A percentile compares a stretch with the other conserved stretches of the same genome.
These are phyloP conservation scores for Rutstroemia sydowiana DNA, from an alignment of 2,329 filamentous ascomycete species.

Conservation along the genomic window DNA sequence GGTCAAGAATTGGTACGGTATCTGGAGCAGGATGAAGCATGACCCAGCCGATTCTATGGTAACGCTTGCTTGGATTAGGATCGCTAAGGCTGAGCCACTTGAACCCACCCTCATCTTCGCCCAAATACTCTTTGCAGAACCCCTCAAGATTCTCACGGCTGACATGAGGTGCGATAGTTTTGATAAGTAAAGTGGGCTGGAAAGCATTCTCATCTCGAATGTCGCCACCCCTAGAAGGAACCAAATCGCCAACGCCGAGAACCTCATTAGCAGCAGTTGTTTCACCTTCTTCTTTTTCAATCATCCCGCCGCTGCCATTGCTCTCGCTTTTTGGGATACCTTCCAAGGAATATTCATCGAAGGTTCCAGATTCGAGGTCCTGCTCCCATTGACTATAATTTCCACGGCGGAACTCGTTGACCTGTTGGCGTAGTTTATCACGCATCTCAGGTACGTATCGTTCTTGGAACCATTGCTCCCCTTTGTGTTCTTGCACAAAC, in stretches of 20 bases:
- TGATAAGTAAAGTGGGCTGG: constrained; percentile 91
- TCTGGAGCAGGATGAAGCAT: constrained; percentile 81
- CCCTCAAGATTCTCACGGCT: constrained; percentile 87
- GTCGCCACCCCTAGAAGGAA: constrained; percentile 77
- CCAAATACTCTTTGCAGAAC: constrained; percentile 90
- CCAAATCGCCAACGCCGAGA: constrained; percentile 81
- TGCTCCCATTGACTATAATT: constrained; percentile 83
- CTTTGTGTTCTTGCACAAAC: constrained; percentile 88
- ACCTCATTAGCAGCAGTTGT: constrained; percentile 87
- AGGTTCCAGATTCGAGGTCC: constrained; percentile 75
- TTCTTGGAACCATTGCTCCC: constrained; percentile 97
- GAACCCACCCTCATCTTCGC: constrained; percentile 84
- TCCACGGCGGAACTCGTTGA: constrained; percentile 72
- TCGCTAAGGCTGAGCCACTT: constrained; percentile 95
- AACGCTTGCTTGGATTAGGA: constrained; percentile 93
- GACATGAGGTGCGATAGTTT: constrained; percentile 94
- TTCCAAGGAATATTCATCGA: constrained; percentile 92
- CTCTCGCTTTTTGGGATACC: constrained; percentile 90
- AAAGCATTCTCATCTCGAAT: constrained; percentile 81
- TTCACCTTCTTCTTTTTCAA: constrained; percentile 95
- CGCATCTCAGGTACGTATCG: constrained; percentile 81
- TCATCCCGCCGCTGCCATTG: constrained; percentile 74
- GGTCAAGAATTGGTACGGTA: constrained; percentile 55
- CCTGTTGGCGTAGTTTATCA: constrained; percentile 63
- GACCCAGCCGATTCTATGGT: constrained; percentile 97